phyloP scores from a whole-genome alignment of 371 early-diverging fungal species.

The Syncephalastrum racemosum region DNA sequence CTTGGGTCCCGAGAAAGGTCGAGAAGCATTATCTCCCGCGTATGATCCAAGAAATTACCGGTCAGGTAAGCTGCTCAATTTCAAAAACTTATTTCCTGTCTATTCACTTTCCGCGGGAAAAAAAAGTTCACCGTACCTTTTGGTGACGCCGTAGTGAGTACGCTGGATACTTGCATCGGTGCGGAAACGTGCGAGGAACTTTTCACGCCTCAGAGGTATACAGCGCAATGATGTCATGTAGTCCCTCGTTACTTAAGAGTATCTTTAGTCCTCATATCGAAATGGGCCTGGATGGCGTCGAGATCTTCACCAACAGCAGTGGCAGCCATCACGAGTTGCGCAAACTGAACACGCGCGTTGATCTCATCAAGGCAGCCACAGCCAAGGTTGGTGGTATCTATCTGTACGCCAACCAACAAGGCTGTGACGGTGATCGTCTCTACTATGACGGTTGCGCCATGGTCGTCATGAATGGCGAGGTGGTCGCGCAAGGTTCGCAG shows the following conservation, averaged over 20 bases:
- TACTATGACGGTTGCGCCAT: conserved; percentile 97
- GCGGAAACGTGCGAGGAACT: conserved; percentile 97
- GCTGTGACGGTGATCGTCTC: conserved; percentile 98
- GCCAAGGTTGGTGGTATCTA: conserved; percentile 93
- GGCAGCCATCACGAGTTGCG: conserved; percentile 92
- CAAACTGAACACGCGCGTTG: conserved; percentile 83
- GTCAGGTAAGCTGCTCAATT: conserved; percentile 54
- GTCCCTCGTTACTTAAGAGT: not conserved
- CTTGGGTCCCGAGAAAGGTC: conserved; percentile 71
- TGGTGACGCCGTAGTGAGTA: conserved; percentile 85
- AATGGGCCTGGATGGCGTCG: conserved; percentile 93
- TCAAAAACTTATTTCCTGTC: not conserved
- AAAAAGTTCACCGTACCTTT: conserved; percentile 64
- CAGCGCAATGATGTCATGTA: not conserved
- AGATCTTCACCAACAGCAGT: conserved; percentile 93
- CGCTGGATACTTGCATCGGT: conserved; percentile 86
- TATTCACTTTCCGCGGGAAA: conserved; percentile 6
- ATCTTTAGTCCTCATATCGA: conserved; percentile 83
- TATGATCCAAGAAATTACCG: conserved; percentile 74
- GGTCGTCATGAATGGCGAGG: conserved; percentile 87
- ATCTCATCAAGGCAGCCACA: conserved; percentile 89
- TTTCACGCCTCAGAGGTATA: conserved; percentile 85
- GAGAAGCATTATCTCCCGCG: conserved; percentile 83
- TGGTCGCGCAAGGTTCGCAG: conserved; percentile 91
- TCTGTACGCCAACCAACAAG: conserved; percentile 94